These are phyloP conservation scores for Entomortierella parvispora DNA, from an alignment of 192 early-diverging fungal genomes.

Conservation along the genomic window DNA sequence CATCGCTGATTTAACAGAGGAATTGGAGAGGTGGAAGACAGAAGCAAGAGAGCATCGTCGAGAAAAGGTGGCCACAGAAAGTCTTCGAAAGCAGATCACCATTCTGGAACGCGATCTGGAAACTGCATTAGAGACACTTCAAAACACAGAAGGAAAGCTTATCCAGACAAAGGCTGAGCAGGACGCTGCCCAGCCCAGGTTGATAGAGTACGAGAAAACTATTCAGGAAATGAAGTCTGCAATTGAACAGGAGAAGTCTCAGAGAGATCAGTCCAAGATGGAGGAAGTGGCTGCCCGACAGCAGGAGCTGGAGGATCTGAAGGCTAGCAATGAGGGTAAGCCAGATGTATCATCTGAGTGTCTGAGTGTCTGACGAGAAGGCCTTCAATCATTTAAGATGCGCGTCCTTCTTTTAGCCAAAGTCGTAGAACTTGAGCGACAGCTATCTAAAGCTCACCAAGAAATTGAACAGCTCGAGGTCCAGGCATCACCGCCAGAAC, in stretches of 20 bases:
- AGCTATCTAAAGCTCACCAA: constrained; percentile 26
- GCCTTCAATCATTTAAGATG: too few relatives aligned
- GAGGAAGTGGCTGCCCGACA: neutral
- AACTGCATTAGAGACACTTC: constrained; percentile 31
- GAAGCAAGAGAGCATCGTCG: constrained; percentile 9
- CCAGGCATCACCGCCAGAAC: constrained; percentile 31
- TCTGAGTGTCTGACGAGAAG: too few relatives aligned
- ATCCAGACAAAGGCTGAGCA: constrained; percentile 13
- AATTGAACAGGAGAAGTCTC: constrained; percentile 1
- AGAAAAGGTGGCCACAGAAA: constrained; percentile 13
- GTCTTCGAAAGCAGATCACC: constrained; percentile 34
- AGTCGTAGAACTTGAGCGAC: constrained; percentile 20
- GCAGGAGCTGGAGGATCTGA: constrained; percentile 4
- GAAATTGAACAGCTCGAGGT: constrained; percentile 46
- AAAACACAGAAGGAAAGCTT: constrained; percentile 22
- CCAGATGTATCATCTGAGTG: neutral
- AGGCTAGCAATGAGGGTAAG: constrained; percentile 27
- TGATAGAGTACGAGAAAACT: neutral
- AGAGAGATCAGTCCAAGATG: constrained; percentile 10
- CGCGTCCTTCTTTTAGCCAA: neutral
- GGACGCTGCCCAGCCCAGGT: neutral
- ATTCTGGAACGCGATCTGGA: constrained; percentile 41
- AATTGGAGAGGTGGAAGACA: constrained; percentile 35
- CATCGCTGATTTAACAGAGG: constrained; percentile 25
- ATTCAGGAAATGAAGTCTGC: constrained; percentile 16